phyloP scores from a whole-genome alignment of 306 rosid genomes.

The Fagus sylvatica region DNA sequence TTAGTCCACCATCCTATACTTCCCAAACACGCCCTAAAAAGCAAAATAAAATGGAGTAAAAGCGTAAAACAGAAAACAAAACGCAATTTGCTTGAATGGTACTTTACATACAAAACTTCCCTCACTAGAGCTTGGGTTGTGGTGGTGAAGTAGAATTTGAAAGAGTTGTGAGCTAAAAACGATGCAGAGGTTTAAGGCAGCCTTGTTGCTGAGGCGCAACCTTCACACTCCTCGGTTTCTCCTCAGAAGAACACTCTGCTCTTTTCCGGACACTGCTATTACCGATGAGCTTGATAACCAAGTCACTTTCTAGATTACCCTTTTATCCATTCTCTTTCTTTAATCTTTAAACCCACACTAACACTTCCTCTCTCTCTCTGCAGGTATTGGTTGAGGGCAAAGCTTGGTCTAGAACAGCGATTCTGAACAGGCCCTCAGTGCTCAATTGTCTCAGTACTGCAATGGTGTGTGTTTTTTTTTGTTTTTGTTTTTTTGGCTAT shows the following conservation, averaged over 20 bases:
- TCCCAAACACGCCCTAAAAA: no score
- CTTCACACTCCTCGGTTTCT: constrained; percentile 19
- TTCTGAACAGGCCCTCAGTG: constrained; percentile 61
- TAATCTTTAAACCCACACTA: not conserved
- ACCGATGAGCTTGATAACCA: constrained; percentile 39
- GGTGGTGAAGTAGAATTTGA: not conserved
- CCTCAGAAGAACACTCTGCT: constrained; percentile 31
- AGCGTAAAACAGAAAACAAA: no score
- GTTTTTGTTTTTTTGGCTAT: not conserved
- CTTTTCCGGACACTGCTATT: constrained; percentile 24
- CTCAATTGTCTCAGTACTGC: constrained; percentile 54
- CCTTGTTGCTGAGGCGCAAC: constrained; percentile 27
- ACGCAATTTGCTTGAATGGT: no score
- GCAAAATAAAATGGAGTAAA: no score
- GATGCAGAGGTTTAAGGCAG: constrained; percentile 38
- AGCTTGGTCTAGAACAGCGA: constrained; percentile 58
- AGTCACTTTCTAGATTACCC: constrained; percentile 26
- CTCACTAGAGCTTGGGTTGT: not conserved
- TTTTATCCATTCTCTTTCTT: not conserved
- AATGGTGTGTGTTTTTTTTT: constrained; percentile 32
- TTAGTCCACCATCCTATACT: no score
- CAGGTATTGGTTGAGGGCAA: constrained; percentile 57
- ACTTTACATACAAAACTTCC: no score
- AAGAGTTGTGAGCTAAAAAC: constrained; percentile 2
- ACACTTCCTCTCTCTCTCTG: not conserved